Base-by-base conservation (phyloP, 2,329 filamentous ascomycete species). In the Calonectria ilicicola region DNA sequence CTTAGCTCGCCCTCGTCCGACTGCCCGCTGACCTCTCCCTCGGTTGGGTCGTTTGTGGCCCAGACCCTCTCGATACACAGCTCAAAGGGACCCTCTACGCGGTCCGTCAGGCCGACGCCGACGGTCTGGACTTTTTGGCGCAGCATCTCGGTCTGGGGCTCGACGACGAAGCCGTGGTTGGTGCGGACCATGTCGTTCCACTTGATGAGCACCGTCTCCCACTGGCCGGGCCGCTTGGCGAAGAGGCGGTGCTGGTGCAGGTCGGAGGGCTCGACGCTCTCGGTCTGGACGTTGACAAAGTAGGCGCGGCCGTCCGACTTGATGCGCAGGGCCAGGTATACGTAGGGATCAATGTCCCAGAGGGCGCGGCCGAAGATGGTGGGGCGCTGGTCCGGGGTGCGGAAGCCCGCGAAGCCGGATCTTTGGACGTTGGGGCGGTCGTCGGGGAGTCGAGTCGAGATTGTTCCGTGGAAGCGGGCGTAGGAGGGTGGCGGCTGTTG, bases 161-260 rank as follows among this genome's bases (percentile, higher is more conserved):
- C 96, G 6, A 98, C 93, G 1, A 98, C 95, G 79, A 94, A 92
- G 8, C 97, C 97, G 80, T 97, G 91, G 81, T 98, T 98, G 17
- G 97, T 99, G 75, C 97, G 90, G 72, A 99, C 96, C 84, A 99
- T 98, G 76, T 98, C 95, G 78, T 93, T 93, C 90, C 96, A 97
- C 74, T 93, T 94, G 75, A 99, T 93, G 58, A 97, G 84, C n/a
- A 98, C 90, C 2, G 97, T 98, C 88, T 99, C 96, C 97, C 97
- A 99, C 79, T 96, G 90, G 1, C 95, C 95, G 0, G 94, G 92
- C 10, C 91, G 90, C 80, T 92, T 93, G 10, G 93, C 89, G 78
- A 95, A 98, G 5, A 99, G 85, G 63, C 97, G 89, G 84, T 99
- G 97, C 83, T 99, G 97, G 83, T 98, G 97, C 75, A 99, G 88